Evolutionary conservation across 192 early-diverging fungal species (phyloP), one percentile per base, ranked within the genome.

Genomic region (Funneliformis geosporum): DNA sequence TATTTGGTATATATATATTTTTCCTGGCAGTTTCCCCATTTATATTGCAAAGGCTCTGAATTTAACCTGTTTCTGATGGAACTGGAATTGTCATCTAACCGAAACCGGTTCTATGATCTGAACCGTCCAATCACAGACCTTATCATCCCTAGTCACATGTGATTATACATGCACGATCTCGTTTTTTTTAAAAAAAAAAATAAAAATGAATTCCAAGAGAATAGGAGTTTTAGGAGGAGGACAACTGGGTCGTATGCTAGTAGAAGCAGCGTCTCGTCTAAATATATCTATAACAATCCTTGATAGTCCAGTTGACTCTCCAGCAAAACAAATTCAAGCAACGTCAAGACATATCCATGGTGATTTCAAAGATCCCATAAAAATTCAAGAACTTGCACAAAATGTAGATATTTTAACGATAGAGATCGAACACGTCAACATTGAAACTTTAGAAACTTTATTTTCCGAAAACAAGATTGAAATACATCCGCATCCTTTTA

Each of bases 341-440:
- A 86, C 85, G 25, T 81, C 87, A 78, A 59, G 40, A 25, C 96
- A 97, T 82, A 88, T 97, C 47, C 85, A 89, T 25, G 96, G 96
- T 62, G 89, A 87, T n/a, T 99, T 99, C 81, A 91, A 91, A 46
- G 94, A 97, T 79, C 84, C 91, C 0, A 84, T 79, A 61, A 89
- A 91, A 68, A 96, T 99, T 81, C 84, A 83, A 64, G 86, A 92
- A 73, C 88, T 99, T 21, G 96, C 97, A 23, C 60, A 80, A 16
- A 80, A 88, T 33, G 92, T 90, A 60, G 90, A 95, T 82, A 90
- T 98, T 23, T 88, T 99, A 39, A 99, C 98, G 0, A 92, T 96
- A n/a, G 97, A 99, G 85, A 99, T 99, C 60, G 98, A 99, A 87
- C 98, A 99, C 79, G 96, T 99, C 55, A 88, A 97, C 83, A 86